These are phyloP conservation scores for Kurtzmaniella fragi DNA, from an alignment of 805 yeast species.

Conservation along the genomic window DNA sequence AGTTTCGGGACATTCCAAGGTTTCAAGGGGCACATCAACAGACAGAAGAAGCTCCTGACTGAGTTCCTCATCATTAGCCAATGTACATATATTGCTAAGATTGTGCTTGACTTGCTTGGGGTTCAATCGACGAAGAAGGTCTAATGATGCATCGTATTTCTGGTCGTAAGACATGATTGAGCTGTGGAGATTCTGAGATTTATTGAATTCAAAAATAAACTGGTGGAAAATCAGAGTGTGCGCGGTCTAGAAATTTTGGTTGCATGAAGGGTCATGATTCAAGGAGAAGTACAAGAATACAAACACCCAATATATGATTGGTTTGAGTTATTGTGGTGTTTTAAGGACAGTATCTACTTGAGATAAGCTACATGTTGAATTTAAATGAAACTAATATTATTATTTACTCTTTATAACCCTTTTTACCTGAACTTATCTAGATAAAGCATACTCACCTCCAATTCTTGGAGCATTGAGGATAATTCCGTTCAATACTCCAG, in stretches of 20 bases:
- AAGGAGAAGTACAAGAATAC: too few relatives aligned
- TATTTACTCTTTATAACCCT: too few relatives aligned
- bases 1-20: slow-evolving; percentile 43
- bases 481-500: slow-evolving; percentile 62
- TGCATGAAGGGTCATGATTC: too few relatives aligned
- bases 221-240: background rate
- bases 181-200: background rate
- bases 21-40: slow-evolving; percentile 77
- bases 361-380: too few relatives aligned
- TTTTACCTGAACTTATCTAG: slow-evolving; percentile 1
- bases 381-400: too few relatives aligned
- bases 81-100: slow-evolving; percentile 31
- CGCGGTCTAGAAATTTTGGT: background rate
- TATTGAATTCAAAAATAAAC: background rate
- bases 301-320: too few relatives aligned
- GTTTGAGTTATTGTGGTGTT: too few relatives aligned
- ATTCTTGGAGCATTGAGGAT: slow-evolving; percentile 57
- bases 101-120: slow-evolving; percentile 30
- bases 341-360: too few relatives aligned
- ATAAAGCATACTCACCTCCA: slow-evolving; percentile 21
- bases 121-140: slow-evolving; percentile 37
- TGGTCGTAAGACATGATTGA: slow-evolving; percentile 25
- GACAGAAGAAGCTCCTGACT: slow-evolving; percentile 86
- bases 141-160: slow-evolving; percentile 35
- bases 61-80: slow-evolving; percentile 41